These are phyloP conservation scores for Penicillium sp. DNA, from an alignment of 2,329 filamentous ascomycete genomes.

Conservation along the genomic window DNA sequence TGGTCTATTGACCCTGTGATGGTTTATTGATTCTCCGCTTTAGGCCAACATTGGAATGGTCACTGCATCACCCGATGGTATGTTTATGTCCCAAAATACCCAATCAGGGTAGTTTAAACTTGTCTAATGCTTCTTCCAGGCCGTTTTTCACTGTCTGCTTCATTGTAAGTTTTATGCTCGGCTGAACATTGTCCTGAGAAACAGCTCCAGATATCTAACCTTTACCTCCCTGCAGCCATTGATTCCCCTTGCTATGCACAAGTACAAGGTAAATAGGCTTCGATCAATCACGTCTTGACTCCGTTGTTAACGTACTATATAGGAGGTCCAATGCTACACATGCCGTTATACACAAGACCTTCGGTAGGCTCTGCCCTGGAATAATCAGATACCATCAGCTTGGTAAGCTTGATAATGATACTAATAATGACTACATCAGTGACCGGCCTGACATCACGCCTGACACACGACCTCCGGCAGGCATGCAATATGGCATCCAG, in stretches of 20 bases:
- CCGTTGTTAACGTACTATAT: neutral
- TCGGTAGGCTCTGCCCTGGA: conserved; percentile 25
- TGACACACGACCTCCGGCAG: conserved; percentile 35
- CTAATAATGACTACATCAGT: conserved; percentile 18
- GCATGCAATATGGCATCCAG: conserved; percentile 28
- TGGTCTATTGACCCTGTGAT: neutral
- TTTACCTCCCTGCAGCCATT: conserved; percentile 30
- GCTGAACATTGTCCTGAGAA: neutral
- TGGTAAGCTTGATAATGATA: neutral
- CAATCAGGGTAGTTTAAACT: neutral
- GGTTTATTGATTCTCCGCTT: neutral
- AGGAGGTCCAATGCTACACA: conserved; percentile 43
- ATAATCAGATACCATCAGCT: neutral
- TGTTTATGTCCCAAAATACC: conserved; percentile 7
- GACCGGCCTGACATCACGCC: conserved; percentile 42
- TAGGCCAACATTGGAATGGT: conserved; percentile 47
- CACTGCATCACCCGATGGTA: conserved; percentile 47
- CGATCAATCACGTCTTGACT: neutral
- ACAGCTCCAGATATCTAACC: conserved; percentile 12
- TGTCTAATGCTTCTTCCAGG: conserved; percentile 27
- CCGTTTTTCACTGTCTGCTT: conserved; percentile 50
- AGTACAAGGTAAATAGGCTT: conserved; percentile 37
- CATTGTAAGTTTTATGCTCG: conserved; percentile 32
- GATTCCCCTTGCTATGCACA: conserved; percentile 41
- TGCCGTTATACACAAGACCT: conserved; percentile 42